Evolutionary conservation across 176 grass and related monocot species (phyloP), one percentile per base, ranked within the genome.

Genomic region (Oryza officinalis): DNA sequence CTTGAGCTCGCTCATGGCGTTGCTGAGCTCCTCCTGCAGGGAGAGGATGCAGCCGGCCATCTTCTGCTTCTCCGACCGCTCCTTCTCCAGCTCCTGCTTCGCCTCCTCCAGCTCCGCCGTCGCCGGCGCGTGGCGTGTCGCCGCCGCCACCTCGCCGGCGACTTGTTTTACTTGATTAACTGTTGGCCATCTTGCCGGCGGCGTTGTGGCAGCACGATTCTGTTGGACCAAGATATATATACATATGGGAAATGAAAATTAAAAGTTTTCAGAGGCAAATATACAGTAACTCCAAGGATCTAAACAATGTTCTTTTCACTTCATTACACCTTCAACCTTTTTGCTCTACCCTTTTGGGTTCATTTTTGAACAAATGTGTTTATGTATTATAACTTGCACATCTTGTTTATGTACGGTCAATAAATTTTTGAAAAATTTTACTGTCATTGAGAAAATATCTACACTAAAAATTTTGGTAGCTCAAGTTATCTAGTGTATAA

Each of bases 31-130:
- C 59, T 90, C 59, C 31, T 90, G 76, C 7, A 98, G 85, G 2
- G 93, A 82, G 10, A 31, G 87, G 78, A 98, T 90, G 85, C 82
- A 88, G 3, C 80, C 80, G 3, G 76, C 87, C 96, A 98, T 90
- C 91, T 54, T 87, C 7, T 85, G 33, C 15, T 91, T 93, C 73
- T 98, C 96, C 27, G 91, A 81, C 1, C 75, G 80, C 69, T 90
- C 96, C 81, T 85, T 88, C 80, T 88, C 87, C 27, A 95, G 85
- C 37, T 86, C 47, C 33, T 88, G 65, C 68, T 83, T 94, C 2
- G 93, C 87, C 59, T 90, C 93, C 40, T 85, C 87, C 22, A 98
- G 74, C 63, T 95, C 91, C 0, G 73, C 9, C 20, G 26, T 15
- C 1, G 1, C 22, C 1, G 1, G 32, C 33, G 33, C 10, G 1